Conservation (phyloP, 768 basidiomycete genomes). For the Russula sp. region DNA sequence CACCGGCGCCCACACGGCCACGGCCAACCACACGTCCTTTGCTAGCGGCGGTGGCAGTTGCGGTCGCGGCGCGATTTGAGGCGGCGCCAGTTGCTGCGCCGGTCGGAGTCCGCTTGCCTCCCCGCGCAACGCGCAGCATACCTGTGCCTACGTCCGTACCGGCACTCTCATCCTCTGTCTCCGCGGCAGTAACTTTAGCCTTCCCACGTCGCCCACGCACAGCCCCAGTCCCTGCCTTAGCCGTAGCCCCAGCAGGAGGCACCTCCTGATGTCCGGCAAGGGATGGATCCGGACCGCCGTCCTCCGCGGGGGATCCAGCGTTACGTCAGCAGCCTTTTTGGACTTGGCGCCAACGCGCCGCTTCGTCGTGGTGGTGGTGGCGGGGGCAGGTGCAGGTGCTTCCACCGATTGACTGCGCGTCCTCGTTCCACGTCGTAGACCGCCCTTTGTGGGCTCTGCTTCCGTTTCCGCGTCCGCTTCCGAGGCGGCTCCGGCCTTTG, state of each 20-base stretch:
- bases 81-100: conserved; percentile 17
- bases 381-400: conserved; percentile 9
- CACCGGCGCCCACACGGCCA: background rate
- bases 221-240: background rate
- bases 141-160: background rate
- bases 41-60: background rate
- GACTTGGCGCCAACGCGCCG: conserved; percentile 30
- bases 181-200: conserved; percentile 7
- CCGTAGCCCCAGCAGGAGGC: background rate
- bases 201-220: conserved; percentile 22
- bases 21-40: conserved; percentile 14
- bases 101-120: conserved; percentile 30
- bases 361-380: conserved; percentile 21
- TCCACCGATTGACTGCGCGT: conserved; percentile 24
- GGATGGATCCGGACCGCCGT: background rate
- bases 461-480: conserved; percentile 19
- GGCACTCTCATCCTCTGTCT: conserved; percentile 16
- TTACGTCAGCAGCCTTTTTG: conserved; percentile 27
- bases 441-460: conserved; percentile 25
- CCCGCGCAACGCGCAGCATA: conserved; percentile 26
- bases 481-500: conserved; percentile 17
- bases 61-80: conserved; percentile 15
- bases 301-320: conserved; percentile 27
- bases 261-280: conserved; percentile 22
- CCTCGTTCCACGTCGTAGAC: conserved; percentile 24